phyloP scores from a whole-genome alignment of 1,139 yeast species.

The Eremothecium sinecaudum region DNA sequence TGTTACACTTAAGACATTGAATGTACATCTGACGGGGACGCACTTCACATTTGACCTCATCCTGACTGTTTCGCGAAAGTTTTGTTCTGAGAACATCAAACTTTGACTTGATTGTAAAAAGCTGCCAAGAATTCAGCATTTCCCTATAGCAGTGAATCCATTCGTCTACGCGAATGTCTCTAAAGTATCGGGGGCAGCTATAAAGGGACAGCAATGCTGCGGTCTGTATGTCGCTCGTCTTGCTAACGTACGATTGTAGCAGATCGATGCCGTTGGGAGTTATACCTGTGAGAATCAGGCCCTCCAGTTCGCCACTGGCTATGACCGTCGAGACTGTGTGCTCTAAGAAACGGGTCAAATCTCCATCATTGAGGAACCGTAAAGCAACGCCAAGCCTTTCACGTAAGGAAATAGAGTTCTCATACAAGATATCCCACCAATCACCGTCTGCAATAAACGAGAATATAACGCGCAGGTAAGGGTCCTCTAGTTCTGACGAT shows the following conservation, averaged over 20 bases:
- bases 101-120: conserved; percentile 68
- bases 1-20: conserved; percentile 76
- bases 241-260: conserved; percentile 77
- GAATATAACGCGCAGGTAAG: conserved; percentile 83
- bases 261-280: conserved; percentile 76
- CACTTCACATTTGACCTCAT: conserved; percentile 40
- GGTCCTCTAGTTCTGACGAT: conserved; percentile 81
- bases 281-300: conserved; percentile 79
- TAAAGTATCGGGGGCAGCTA: conserved; percentile 76
- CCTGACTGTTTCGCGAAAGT: conserved; percentile 46
- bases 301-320: conserved; percentile 77
- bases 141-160: conserved; percentile 72
- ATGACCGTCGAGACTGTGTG: conserved; percentile 66
- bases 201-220: conserved; percentile 74
- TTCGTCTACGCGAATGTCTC: conserved; percentile 56
- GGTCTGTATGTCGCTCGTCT: conserved; percentile 88
- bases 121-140: conserved; percentile 77
- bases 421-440: conserved; percentile 95
- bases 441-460: conserved; percentile 91
- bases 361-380: conserved; percentile 72
- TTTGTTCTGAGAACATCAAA: conserved; percentile 74
- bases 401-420: conserved; percentile 74
- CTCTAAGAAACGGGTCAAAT: conserved; percentile 56
- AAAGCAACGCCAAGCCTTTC: conserved; percentile 88
- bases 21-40: conserved; percentile 69